phyloP scores from a whole-genome alignment of 345 rosid species.

The Eucalyptus cladocalyx region DNA sequence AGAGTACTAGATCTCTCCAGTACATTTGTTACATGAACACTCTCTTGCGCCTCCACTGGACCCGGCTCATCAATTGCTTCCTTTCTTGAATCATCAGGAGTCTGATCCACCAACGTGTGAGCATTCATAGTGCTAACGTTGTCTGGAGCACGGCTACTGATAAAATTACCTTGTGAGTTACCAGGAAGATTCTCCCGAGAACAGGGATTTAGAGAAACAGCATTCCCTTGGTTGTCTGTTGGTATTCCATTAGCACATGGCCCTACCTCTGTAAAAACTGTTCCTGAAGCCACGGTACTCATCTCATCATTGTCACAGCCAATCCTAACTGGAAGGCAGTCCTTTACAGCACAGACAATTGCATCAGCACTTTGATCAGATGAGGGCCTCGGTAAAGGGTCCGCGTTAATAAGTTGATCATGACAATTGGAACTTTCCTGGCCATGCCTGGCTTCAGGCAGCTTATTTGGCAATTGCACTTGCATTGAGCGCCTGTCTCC shows the following conservation, averaged over 20 bases:
- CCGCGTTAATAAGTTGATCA: neutral
- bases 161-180: neutral
- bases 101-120: neutral
- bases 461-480: slow-evolving; percentile 11
- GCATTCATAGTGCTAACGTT: slow-evolving; percentile 6
- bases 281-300: neutral
- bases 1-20: neutral
- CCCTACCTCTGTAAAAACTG: neutral
- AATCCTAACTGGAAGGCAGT: neutral
- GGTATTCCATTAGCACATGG: neutral
- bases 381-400: neutral
- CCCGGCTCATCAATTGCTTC: neutral
- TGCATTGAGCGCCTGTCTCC: slow-evolving; percentile 37
- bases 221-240: slow-evolving; percentile 1
- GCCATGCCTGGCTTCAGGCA: neutral
- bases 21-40: neutral
- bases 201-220: slow-evolving; percentile 3
- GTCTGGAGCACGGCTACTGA: slow-evolving; percentile 2
- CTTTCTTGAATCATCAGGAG: neutral
- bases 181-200: neutral
- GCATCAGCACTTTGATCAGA: neutral
- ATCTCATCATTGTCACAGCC: neutral
- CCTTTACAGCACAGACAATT: neutral
- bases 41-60: neutral
- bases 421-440: neutral